Percentiles rank a stretch among this genome's conserved stretches.
phyloP scores from a whole-genome alignment of 2,329 filamentous ascomycete species.

The Diaporthe eres region DNA sequence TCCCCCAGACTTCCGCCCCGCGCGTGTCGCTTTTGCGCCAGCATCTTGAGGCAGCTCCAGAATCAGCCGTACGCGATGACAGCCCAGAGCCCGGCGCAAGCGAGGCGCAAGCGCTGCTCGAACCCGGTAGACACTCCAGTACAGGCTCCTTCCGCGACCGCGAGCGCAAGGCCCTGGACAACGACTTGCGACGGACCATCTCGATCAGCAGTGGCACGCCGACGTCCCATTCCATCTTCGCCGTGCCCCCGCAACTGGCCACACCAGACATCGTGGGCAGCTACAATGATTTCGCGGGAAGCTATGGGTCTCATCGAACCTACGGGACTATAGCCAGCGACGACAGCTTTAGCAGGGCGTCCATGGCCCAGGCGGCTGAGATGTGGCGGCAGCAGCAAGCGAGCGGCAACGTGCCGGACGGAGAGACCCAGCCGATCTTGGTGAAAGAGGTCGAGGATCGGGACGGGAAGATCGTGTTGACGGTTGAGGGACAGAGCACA shows the following conservation, averaged over 20 bases:
- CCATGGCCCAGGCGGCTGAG: constrained; percentile 66
- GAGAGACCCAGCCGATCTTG: constrained; percentile 81
- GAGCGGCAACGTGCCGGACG: constrained; percentile 62
- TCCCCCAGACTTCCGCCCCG: constrained; percentile 42
- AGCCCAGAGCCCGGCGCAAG: constrained; percentile 48
- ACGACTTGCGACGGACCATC: constrained; percentile 56
- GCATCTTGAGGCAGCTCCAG: constrained; percentile 61
- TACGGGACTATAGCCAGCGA: constrained; percentile 68
- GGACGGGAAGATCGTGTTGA: constrained; percentile 85
- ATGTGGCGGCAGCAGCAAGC: constrained; percentile 67
- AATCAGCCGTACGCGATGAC: constrained; percentile 48
- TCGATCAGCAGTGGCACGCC: constrained; percentile 49
- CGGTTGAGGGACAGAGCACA: constrained; percentile 94
- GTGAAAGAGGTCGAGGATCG: constrained; percentile 87
- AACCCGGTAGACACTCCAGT: constrained; percentile 43
- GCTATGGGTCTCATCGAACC: constrained; percentile 71
- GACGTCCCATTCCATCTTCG: constrained; percentile 66
- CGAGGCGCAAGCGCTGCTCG: constrained; percentile 39
- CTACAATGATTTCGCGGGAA: constrained; percentile 79
- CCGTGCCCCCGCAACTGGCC: constrained; percentile 71
- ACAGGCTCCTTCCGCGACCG: constrained; percentile 55
- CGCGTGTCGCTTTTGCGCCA: constrained; percentile 64
- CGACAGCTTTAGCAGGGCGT: constrained; percentile 53
- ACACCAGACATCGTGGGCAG: constrained; percentile 80
- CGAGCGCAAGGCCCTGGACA: constrained; percentile 63